Base-by-base conservation (phyloP, 805 yeast species). In the Metschnikowia bowlesiae region DNA sequence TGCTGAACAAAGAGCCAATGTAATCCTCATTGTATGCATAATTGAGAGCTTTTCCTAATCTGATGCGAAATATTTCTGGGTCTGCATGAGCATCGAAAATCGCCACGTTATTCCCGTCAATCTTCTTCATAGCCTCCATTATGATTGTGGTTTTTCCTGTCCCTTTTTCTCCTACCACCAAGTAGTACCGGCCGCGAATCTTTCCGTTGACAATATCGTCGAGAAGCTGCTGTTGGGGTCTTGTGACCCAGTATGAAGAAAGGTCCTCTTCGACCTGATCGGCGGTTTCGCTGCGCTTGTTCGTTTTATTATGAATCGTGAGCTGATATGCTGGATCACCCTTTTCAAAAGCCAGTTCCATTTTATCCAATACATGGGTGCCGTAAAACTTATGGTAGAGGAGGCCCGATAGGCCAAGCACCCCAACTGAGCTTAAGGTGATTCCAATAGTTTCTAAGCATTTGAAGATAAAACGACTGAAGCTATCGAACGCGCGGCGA, bases 41-140 rank as follows among this genome's bases (percentile, higher is more conserved):
- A 53, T 85, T 81, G 44, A 88, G 69, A 0, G 95, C 91, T 53
- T 80, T 78, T 2, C 96, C 96, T 9, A 88, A 70, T 38, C 96
- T 68, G 22, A 87, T 79, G 51, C 96, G 73, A 62, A 88, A 84
- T 44, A 88, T 82, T 62, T 88, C 96, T 0, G 92, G 89, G 62
- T 88, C 96, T 0, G 91, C 84, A 59, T 87, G 94, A 1, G 94
- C 94, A 61, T 88, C 95, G 52, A 88, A 70, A 44, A 84, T 75
- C 0, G 89, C 80, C 45, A 89, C 87, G 58, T 84, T 80, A 46
- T 68, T 65, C 0, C 91, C 89, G 36, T 76, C 69, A 2, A 80
- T 81, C 55, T 83, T 79, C 51, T 81, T 77, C 73, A 88, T 80
- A 2, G 89, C 78, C 55, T 87, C 89, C 58, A 85, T 66, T 13